Evolutionary conservation across 805 yeast genomes (phyloP), one percentile per base, ranked within the genome.

Genomic region (Candida takata): DNA sequence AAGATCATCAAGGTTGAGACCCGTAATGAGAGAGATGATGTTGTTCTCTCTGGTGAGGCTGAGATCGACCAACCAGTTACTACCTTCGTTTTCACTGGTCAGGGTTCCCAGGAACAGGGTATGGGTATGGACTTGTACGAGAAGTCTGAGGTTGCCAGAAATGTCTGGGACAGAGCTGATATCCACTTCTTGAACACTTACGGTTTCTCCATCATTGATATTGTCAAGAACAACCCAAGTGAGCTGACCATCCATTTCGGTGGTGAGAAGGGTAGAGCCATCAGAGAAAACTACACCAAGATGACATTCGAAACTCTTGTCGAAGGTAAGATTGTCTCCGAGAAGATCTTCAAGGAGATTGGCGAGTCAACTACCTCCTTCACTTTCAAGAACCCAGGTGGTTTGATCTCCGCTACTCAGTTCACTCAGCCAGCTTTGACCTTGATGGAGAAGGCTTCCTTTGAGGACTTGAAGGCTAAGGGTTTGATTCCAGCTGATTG

Each of bases 51-150:
- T 36, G 99, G 97, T 67, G 95, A 86, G 69, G 99, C 99, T 38
- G 98, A 92, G 69, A 88, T 94, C 55, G 97, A 92, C 53, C 99
- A 92, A 69, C 98, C 99, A 24, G 83, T 81, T 36, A 84, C 97
- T 29, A 83, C 98, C 15, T 92, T 84, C 61, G 95, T 92, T 40
- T 92, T 94, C 69, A 92, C 99, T 47, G 99, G 98, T 59, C 99
- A 92, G 72, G 99, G 99, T 63, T 90, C 98, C 42, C 99, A 92
- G 67, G 98, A 94, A 65, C 98, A 94, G 70, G 97, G 97, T 61
- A 92, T 92, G 99, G 98, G 99, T 73, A 92, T 92, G 99, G 98
- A 92, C 63, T 74, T 92, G 59, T 92, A 92, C 64, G 79, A 79
- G 47, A 72, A 83, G 28, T 84, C 95, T 34, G 87, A 77, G 21